A percentile compares a stretch with the other conserved stretches of the same genome.
phyloP scores from a whole-genome alignment of 495 filamentous ascomycete genomes.

The Hyphodiscus hymeniophilus region DNA sequence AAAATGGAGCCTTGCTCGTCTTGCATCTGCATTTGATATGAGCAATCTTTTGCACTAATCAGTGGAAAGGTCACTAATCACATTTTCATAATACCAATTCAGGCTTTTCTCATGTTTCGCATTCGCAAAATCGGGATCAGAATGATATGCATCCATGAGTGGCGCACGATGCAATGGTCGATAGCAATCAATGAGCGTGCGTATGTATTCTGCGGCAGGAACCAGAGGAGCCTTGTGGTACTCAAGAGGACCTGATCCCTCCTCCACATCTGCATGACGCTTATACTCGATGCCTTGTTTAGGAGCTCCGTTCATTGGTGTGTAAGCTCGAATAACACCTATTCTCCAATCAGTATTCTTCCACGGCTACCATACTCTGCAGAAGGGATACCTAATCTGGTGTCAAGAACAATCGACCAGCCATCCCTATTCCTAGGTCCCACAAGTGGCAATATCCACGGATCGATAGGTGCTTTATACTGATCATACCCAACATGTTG shows the following conservation, averaged over 20 bases:
- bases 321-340: conserved; percentile 4
- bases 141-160: background rate
- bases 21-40: background rate
- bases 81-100: background rate
- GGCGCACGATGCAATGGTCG: background rate
- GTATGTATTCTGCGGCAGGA: background rate
- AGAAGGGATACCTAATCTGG: background rate
- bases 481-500: background rate
- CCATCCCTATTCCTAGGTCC: background rate
- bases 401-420: background rate
- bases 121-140: background rate
- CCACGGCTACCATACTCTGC: background rate
- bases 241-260: background rate
- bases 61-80: background rate
- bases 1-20: background rate
- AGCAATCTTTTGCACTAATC: background rate
- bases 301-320: background rate
- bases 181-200: conserved; percentile 1
- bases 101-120: background rate
- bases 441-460: background rate
- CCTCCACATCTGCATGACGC: background rate
- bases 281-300: background rate
- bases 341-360: background rate
- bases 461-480: background rate
- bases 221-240: background rate